Base-by-base conservation (phyloP, 306 rosid species). In the Carpinus viminea region DNA sequence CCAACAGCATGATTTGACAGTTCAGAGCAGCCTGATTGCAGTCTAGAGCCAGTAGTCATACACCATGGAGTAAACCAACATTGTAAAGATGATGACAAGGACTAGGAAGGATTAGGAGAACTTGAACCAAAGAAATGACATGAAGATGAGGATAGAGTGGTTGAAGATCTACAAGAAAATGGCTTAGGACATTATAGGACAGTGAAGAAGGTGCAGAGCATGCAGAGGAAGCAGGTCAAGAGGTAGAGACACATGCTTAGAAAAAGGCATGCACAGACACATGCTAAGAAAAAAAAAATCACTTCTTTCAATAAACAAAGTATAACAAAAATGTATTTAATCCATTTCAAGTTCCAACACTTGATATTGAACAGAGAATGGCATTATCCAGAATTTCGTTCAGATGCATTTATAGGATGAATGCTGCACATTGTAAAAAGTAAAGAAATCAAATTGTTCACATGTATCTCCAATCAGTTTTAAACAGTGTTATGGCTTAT, bases 61-160 rank as follows among this genome's bases (percentile, higher is more conserved):
- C 1, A 89, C 88, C 4, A 90, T 81, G 0, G 91, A 77, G 62
- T 89, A 88, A 0, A 85, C 89, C 18, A 88, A 62, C 46, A 97
- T 83, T 3, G 93, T 86, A 41, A 89, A 85, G 2, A 94, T 82
- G 20, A 94, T 94, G 3, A 97, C 96, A 0, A 92, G 83, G 1
- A 94, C 97, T 55, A 92, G 98, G 6, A 94, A 87, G 1, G 97
- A 92, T 54, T 92, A 94, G 5, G 98, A 94, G 78, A 87, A 94
- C 21, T 94, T 95, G 1, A 94, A 82, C 97, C 97, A 92, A 12
- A 89, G 13, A 50, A 94, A 94, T 0, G 97, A 86, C 75, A 79
- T 84, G 70, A 84, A 82, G 6, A 92, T 83, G 2, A 88, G 78
- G 24, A 94, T 85, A 13, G 97, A 90, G 77, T 91, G 88, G 87